These are phyloP conservation scores for Puya raimondii DNA, from an alignment of 176 grass and related monocot genomes.

Conservation along the genomic window DNA sequence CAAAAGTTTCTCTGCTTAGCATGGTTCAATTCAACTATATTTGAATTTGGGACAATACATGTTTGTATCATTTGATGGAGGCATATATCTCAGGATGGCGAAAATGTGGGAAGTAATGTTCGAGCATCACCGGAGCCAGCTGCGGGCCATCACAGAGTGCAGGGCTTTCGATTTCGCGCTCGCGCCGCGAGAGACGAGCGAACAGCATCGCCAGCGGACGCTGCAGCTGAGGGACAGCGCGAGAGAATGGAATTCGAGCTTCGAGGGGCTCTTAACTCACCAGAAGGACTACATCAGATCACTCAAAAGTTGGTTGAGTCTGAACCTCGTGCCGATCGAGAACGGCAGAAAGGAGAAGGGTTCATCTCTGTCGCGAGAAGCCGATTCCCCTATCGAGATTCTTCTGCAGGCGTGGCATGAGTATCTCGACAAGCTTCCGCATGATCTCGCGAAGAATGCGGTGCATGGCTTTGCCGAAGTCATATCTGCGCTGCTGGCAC, in stretches of 20 bases:
- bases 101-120: constrained; percentile 76
- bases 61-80: no score
- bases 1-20: neutral
- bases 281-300: constrained; percentile 73
- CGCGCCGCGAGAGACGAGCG: constrained; percentile 50
- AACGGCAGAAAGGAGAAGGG: constrained; percentile 79
- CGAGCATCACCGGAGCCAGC: constrained; percentile 45
- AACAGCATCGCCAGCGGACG: constrained; percentile 48
- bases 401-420: constrained; percentile 77
- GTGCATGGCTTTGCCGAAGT: constrained; percentile 68
- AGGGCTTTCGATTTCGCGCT: constrained; percentile 42
- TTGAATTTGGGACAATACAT: no score
- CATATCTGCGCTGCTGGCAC: constrained; percentile 45
- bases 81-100: constrained; percentile 47
- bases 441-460: constrained; percentile 56
- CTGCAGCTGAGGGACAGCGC: constrained; percentile 46
- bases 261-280: constrained; percentile 59
- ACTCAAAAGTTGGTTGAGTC: constrained; percentile 75
- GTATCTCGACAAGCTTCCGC: constrained; percentile 60
- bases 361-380: constrained; percentile 50
- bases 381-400: constrained; percentile 54
- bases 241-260: constrained; percentile 59
- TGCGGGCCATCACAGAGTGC: constrained; percentile 20
- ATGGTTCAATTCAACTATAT: neutral
- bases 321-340: constrained; percentile 84